Conservation (phyloP, 305 asterid genomes). For the Fraxinus baroniana region DNA sequence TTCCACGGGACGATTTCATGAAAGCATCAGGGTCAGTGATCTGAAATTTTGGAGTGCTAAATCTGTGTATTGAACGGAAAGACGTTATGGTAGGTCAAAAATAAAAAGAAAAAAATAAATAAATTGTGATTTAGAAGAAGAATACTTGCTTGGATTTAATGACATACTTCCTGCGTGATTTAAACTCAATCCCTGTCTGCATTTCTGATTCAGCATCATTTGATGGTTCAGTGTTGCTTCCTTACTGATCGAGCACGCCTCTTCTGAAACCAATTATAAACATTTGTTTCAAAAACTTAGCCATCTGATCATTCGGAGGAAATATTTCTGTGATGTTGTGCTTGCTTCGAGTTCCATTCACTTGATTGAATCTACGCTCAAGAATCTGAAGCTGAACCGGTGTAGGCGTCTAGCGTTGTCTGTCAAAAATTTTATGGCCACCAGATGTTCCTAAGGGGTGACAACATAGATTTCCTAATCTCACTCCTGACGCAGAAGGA, state of each 20-base stretch:
- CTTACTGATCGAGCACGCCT: slow-evolving; percentile 94
- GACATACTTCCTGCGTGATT: slow-evolving; percentile 40
- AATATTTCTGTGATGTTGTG: no score
- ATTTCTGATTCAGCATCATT: slow-evolving; percentile 67
- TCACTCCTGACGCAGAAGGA: slow-evolving; percentile 51
- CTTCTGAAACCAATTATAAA: slow-evolving; percentile 94
- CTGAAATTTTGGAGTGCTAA: neutral
- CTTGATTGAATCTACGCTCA: no score
- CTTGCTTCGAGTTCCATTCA: no score
- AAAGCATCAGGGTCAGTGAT: neutral
- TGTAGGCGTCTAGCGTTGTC: slow-evolving; percentile 93
- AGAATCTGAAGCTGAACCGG: slow-evolving; percentile 56
- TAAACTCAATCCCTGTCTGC: slow-evolving; percentile 47
- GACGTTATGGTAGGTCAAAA: neutral
- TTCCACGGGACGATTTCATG: neutral
- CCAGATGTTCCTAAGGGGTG: slow-evolving; percentile 36
- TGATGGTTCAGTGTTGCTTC: slow-evolving; percentile 64
- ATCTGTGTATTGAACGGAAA: neutral
- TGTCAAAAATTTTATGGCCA: slow-evolving; percentile 68
- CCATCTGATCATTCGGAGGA: neutral
- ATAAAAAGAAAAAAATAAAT: neutral
- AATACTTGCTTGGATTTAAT: slow-evolving; percentile 50
- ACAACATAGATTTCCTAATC: slow-evolving; percentile 74
- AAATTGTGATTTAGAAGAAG: slow-evolving; percentile 2
- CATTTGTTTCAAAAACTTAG: slow-evolving; percentile 33